Evolutionary conservation across 768 basidiomycete species (phyloP), one percentile per base, ranked within the genome.

Genomic region (Chlorophyllum brunneum): DNA sequence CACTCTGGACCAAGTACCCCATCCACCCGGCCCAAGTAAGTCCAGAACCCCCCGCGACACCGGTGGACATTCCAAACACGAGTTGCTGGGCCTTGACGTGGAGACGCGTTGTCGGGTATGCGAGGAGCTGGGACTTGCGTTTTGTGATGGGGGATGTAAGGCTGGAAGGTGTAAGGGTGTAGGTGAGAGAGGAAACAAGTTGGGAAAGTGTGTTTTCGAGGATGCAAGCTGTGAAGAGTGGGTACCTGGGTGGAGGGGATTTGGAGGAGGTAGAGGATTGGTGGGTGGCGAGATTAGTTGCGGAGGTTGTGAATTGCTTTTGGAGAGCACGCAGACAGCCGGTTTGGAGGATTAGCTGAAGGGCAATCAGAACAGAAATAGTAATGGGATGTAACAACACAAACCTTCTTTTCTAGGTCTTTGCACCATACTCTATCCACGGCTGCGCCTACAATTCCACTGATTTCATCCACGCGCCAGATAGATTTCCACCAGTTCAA

Each of bases 71-170:
- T 1, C 73, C 74, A 6, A 84, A 55, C 10, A 84, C 73, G 2
- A 74, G 73, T 9, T 71, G 71, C 60, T 90, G 86, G 3, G 80
- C 88, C 16, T 80, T 71, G n/a, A 78, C 60, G 59, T 91, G 86
- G 26, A 92, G 70, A 15, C 72, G 72, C 6, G 73, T 68, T 2
- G 83, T 85, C 13, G 85, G 79, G 49, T 77, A 72, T 36, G 66
- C 62, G n/a, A 73, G 65, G 40, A 90, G 69, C 58, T 86, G 83
- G 8, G 59, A 61, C 45, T 76, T 74, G 2, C 88, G 78, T 7
- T 67, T 61, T 51, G 67, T 59, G 43, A 89, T 67, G 1, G 86
- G 85, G 1, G 58, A 58, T 0, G 70, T 78, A 24, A 89, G 74
- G 10, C 74, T 70, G 11, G 61, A 57, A 8, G 80, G 67, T 7